Conservation (phyloP, 2,329 filamentous ascomycete species). For the Cercospora janseana region DNA sequence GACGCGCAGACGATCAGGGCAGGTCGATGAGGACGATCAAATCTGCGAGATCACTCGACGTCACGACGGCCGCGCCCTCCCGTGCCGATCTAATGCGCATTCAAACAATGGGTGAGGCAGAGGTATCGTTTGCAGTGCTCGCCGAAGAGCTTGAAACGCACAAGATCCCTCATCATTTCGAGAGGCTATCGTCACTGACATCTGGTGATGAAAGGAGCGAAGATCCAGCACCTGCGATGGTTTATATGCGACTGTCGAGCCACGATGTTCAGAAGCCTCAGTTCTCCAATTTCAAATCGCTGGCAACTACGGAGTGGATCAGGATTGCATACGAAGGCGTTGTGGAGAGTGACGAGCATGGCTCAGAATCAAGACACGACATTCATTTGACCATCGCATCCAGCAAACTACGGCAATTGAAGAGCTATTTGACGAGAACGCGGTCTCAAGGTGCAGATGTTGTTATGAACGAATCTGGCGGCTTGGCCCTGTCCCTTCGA, state of each 20-base stretch:
- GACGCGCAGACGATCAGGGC: conserved; percentile 11
- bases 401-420: conserved; percentile 40
- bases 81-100: conserved; percentile 35
- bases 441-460: conserved; percentile 58
- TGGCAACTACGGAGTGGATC: conserved; percentile 16
- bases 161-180: conserved; percentile 27
- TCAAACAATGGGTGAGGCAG: conserved; percentile 41
- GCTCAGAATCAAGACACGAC: conserved; percentile 39
- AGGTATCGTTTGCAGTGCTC: conserved; percentile 35
- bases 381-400: conserved; percentile 40
- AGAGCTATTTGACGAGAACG: conserved; percentile 39
- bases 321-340: conserved; percentile 16
- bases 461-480: conserved; percentile 60
- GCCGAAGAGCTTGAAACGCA: conserved; percentile 27
- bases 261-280: conserved; percentile 1
- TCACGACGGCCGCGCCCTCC: conserved; percentile 14
- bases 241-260: conserved; percentile 12
- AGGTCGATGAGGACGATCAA: conserved; percentile 21
- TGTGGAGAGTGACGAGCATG: conserved; percentile 3
- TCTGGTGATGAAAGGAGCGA: conserved; percentile 1
- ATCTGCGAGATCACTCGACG: conserved; percentile 19
- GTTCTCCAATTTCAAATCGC: neutral
- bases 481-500: conserved; percentile 62
- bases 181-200: conserved; percentile 19
- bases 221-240: conserved; percentile 8